Base-by-base conservation (phyloP, 1,284 basidiomycete species). In the Puccinia novopanici region DNA sequence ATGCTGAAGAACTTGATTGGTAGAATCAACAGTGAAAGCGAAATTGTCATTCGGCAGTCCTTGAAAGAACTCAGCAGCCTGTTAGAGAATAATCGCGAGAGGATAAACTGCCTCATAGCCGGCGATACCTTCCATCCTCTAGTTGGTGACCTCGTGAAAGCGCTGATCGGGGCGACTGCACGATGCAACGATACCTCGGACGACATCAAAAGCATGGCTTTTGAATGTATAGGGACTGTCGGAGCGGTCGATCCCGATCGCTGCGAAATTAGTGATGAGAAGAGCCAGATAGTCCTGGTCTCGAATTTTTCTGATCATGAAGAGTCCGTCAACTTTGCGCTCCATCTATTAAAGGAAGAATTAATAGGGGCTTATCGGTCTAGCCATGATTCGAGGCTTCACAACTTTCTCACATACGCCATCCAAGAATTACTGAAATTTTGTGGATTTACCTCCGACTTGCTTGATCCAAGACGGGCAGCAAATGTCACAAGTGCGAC, bases 201-300 rank as follows among this genome's bases (percentile, higher is more conserved):
- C 79, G 84, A 88, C 8, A 84, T 95, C 54, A 90, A 90, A 24
- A 87, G 90, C 59, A 86, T 92, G 24, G 91, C 92, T 0, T 95
- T 93, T 84, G 93, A 97, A 84, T 98, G 94, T 85, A 90, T 99
- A 73, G 95, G 96, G 0, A 89, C 93, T n/a, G 87, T 99, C 5
- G 97, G 97, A 8, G 97, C 97, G 0, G 89, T 97, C 24, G 97
- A 99, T 86, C 95, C 97, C 0, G 97, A 99, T 87, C 90, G 97
- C 79, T 92, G 94, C 84, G 92, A 94, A 82, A 88, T 93, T 57
- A 87, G 87, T 6, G 85, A 88, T 54, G 88, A 89, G 52, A 91
- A 92, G 82, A 86, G 89, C 2, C 89, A 90, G 55, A 91, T 92
- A 87, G 89, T 93, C 54, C 89, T 98, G 74, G 88, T 91, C 80